Evolutionary conservation across 2,329 filamentous ascomycete genomes (phyloP).

Genomic region (Cladosporium halotolerans): DNA sequence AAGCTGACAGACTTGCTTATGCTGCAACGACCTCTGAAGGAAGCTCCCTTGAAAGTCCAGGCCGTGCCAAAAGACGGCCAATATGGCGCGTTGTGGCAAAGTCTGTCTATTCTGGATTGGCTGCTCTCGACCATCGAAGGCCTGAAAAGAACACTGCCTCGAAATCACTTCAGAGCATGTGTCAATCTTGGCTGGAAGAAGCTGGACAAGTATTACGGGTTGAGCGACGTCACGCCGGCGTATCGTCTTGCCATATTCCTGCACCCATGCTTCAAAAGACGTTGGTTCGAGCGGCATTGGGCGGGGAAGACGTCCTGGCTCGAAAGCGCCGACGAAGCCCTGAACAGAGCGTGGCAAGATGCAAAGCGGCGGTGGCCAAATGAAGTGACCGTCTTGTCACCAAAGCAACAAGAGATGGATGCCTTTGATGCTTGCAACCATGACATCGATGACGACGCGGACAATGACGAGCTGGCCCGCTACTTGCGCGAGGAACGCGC

Average conservation of each 20-base stretch:
- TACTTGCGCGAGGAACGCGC: conserved; percentile 11
- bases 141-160: background rate
- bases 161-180: background rate
- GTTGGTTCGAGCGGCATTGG: conserved; percentile 1
- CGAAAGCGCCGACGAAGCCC: conserved; percentile 3
- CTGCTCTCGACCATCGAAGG: background rate
- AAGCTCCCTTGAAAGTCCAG: background rate
- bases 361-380: conserved; percentile 1
- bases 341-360: conserved; percentile 8
- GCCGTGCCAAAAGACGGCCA: background rate
- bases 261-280: background rate
- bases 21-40: background rate
- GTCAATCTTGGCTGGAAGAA: conserved; percentile 3
- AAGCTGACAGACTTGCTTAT: background rate
- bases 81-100: background rate
- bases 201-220: conserved; percentile 1
- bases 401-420: conserved; percentile 6
- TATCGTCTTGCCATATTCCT: background rate
- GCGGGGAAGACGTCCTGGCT: background rate
- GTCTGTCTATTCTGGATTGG: background rate
- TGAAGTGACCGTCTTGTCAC: background rate
- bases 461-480: conserved; percentile 5
- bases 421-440: conserved; percentile 1
- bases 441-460: background rate
- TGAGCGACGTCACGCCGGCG: background rate